These are phyloP conservation scores for Odontarrhena argentea DNA, from an alignment of 345 rosid species.

Conservation along the genomic window DNA sequence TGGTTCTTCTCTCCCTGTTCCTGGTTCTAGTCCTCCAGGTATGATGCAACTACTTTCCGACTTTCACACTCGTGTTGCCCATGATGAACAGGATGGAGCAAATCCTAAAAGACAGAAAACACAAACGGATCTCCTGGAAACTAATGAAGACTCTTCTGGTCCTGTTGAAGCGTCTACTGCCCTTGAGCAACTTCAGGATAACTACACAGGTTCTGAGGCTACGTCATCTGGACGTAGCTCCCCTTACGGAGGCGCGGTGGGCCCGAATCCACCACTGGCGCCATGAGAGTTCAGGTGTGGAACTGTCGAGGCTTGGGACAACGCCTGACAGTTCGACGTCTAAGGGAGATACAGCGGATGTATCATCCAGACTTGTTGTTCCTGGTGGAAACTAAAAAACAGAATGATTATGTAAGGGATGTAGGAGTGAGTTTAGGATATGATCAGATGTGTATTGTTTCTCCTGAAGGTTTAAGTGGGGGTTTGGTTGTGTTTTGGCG, in stretches of 20 bases:
- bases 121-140: too few relatives aligned
- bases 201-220: too few relatives aligned
- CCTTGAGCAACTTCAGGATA: too few relatives aligned
- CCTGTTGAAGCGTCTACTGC: too few relatives aligned
- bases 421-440: fast-evolving
- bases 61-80: too few relatives aligned
- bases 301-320: not conserved
- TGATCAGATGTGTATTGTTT: not conserved
- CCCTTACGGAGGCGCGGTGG: not conserved
- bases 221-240: too few relatives aligned
- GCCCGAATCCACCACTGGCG: not conserved
- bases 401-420: not conserved
- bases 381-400: not conserved
- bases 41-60: too few relatives aligned
- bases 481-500: not conserved
- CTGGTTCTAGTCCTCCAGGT: too few relatives aligned
- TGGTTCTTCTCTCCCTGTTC: too few relatives aligned
- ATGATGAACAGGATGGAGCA: too few relatives aligned
- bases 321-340: not conserved
- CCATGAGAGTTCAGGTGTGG: not conserved
- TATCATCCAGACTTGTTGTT: not conserved
- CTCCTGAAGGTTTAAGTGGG: not conserved
- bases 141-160: too few relatives aligned
- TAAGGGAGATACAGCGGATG: not conserved
- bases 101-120: too few relatives aligned